Evolutionary conservation across 208 protist species (phyloP), one percentile per base, ranked within the genome.

Genomic region (Borovskyia barvae): DNA sequence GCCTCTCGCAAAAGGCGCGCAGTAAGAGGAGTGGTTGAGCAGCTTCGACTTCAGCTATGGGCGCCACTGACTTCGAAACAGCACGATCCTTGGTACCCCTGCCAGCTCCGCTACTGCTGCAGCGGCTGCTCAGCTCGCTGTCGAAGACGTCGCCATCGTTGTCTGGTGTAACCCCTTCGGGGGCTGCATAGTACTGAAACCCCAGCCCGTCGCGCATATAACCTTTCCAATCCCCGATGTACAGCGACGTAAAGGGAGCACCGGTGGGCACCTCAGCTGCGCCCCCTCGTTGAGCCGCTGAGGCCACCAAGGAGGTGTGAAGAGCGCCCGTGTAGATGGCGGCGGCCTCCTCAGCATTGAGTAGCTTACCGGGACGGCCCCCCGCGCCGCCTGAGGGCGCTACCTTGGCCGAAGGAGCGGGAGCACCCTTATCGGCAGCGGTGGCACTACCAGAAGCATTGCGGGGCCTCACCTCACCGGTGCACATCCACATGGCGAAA

Each of bases 161-260:
- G 5, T 25, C 32, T 29, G 22, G 17, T 17, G 39, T 33, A n/a
- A 48, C 43, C 43, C 68, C 61, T 15, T 68, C 71, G 2, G 70
- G 45, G 2, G 54, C 66, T 5, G 82, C 72, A 57, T 95, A 95
- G 55, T 85, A 80, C 52, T 75, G 77, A 5, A 82, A 70, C 14
- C 90, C 90, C 19, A 77, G 62, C 9, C 90, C 90, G 28, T 90
- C 62, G 46, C 73, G 82, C 12, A 76, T 61, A n/a, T 61, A 66
- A 4, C 83, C 82, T 15, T 36, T 32, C 86, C 85, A 93, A 66
- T 77, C 66, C 19, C 90, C 90, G 19, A 77, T 66, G 63, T 93
- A 95, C n/a, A 92, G 48, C 12, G 82, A 78, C 20, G 67, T 77
- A 49, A 64, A 77, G 15, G 52, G 47, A 19, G 25, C 30, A 19